Base-by-base conservation (phyloP, 2,329 filamentous ascomycete species). In the Spiromastix sp. region DNA sequence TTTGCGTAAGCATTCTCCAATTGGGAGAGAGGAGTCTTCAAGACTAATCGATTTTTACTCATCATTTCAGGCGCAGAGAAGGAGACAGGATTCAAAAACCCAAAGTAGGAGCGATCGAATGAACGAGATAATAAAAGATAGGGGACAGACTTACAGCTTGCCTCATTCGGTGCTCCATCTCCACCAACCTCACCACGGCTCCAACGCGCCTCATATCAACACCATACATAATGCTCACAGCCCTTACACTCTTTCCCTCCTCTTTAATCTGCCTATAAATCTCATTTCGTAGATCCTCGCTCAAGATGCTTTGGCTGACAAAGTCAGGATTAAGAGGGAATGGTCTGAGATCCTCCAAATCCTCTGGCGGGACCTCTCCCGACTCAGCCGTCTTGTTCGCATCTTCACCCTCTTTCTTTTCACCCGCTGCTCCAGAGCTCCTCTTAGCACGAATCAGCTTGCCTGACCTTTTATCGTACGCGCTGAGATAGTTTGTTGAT, bases 41-140 rank as follows among this genome's bases (percentile, higher is more conserved):
- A 94, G 89, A 96, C 89, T 95, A 94, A 96, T 95, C 89, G 89
- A 76, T 68, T 81, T 74, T 77, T 79, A 76, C 72, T 84, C 79
- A 82, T 82, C 78, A 81, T 68, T n/a, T n/a, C n/a, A n/a, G n/a
- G n/a, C n/a, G n/a, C n/a, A n/a, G 41, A 42, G 50, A 37, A 16
- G 27, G 8, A 20, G 20, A 27, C 30, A 7, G 24, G 25, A 27
- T 8, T 30, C 38, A 26, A 31, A 34, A 36, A 31, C 37, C 19
- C 21, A 16, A 11, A 25, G 32, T n/a, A 26, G 5, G 29, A 15
- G 24, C 10, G 19, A 8, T n/a, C n/a, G n/a, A n/a, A n/a, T n/a
- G n/a, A n/a, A n/a, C n/a, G n/a, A 10, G 12, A 38, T 27, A 3
- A 19, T n/a, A 37, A 42, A 22, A 9, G 15, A 31, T 25, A 33